Evolutionary conservation across 106 monocot species (phyloP), one percentile per base, ranked within the genome.

Genomic region (Xerophyta viscosa): DNA sequence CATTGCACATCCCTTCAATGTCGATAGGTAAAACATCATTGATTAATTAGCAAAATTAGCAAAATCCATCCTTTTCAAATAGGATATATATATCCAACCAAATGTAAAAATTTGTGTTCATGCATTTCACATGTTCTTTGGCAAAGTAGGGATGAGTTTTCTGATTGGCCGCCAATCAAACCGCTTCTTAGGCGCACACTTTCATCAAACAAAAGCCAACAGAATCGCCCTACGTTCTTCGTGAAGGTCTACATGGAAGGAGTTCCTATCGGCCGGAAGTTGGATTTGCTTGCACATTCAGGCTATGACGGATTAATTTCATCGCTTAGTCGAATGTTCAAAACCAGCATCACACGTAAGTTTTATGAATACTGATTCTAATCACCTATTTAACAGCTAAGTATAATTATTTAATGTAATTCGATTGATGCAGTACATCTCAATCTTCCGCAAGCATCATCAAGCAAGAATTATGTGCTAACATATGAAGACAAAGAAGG

Each of bases 171-270:
- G 24, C 84, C 75, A 15, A 85, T 75, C 65, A 79, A 79, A 60
- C 59, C 64, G n/a, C 61, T 79, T 61, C 79, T 75, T 29, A 70
- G 78, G 58, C 70, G 36, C 47, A 42, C 52, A 11, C 47, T 75
- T 4, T 11, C 37, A 12, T 62, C 49, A 28, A 66, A 60, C 36
- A 48, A 29, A 29, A 57, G n/a, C 6, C 33, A 47, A 3, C 53
- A 27, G 20, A 14, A 61, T 5, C 69, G 23, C 0, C 13, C 58
- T 17, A 67, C 46, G 11, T 72, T 78, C 37, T 78, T 68, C 21
- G 76, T 86, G 26, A 86, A 80, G 69, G 86, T 86, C 22, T 77
- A 86, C 67, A 80, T 70, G 69, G 79, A 80, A 31, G 73, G 74
- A 24, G 52, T 80, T 29, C 79, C 64, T n/a, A 74, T 80, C 3